Base-by-base conservation (phyloP, 805 yeast genomes). In the Candida boleticola region DNA sequence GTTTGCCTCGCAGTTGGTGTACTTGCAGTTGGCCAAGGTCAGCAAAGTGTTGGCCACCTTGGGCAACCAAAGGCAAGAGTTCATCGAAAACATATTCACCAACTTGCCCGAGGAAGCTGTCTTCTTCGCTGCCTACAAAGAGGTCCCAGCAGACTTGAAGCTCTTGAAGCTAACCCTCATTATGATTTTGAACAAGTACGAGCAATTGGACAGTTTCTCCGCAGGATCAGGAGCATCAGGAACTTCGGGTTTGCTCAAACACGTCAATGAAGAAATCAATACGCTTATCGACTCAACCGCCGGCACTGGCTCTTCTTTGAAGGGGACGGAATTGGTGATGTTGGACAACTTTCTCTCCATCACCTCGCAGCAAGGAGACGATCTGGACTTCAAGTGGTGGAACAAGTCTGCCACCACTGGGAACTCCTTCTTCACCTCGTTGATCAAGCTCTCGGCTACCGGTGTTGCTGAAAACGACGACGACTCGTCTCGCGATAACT, bases 361-460 rank as follows among this genome's bases (percentile, higher is more conserved):
- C 32, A 82, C 80, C 45, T 64, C 83, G 10, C 87, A 80, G 48
- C 77, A 82, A 36, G 20, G 18, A 18, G 47, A 51, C 29, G 58
- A 56, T 17, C 52, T 49, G 3, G 79, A 76, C 39, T 71, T 80
- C 25, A 86, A 82, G 60, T 90, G 96, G 96, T 89, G 93, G 89
- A 83, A 78, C 55, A 65, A 75, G 21, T 45, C 71, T 25, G 36
- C 49, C 1, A 37, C 66, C 5, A 54, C 63, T 1, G 66, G 68
- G 14, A 71, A 73, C 42, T 82, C 95, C 0, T 65, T 86, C 35
- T 89, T 88, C 60, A 80, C 90, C 0, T 76, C 79, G 5, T 64
- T 89, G 42, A 52, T 85, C 22, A 77, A 78, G 54, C 62, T 87
- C 29, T 47, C 58, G 2, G 43, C 51, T 16, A 39, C 51, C 3